Base-by-base conservation (phyloP, 2,329 filamentous ascomycete species). In the Chalaropsis thielavioides region DNA sequence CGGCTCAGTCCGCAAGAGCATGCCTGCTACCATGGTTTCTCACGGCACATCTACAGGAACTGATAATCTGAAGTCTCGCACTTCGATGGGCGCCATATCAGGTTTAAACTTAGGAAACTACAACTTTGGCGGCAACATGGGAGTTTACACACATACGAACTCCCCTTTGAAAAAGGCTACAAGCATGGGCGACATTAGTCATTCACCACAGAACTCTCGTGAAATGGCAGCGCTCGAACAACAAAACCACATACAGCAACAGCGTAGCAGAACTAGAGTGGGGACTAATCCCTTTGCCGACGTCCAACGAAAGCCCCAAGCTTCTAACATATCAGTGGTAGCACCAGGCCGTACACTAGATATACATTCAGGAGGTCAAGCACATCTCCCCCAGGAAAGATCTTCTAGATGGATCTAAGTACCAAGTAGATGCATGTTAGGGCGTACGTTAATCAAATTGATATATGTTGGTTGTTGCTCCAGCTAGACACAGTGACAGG, bases 111-210 rank as follows among this genome's bases (percentile, higher is more conserved):
- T 13, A 3, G 58, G 74, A 17, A 72, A 68, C 7, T 64, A 70
- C 3, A 73, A 71, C 66, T 77, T 76, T 72, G 90, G 90, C 17
- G 90, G 92, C 1, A 92, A 82, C 72, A 77, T 96, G 61, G 91
- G 92, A 15, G 81, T 95, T 0, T 91, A 86, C 73, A 87, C 82
- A 5, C 90, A 95, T 73, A 85, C 85, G 5, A 88, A 86, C 49
- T 95, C 90, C 11, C 92, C 92, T 0, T 74, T 97, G 13, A 87
- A 90, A 70, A 96, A 95, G 73, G 81, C 88, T 1, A 78, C 78
- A 15, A 84, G 84, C 78, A 70, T 89, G 77, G 74, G 83, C 74
- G 74, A 88, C 65, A 74, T 75, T 27, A 71, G 72, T 7, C 68
- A 71, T 7, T 81, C 81, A 44, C 83, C 83, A 1, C 77, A 80